These are phyloP conservation scores for Cutaneotrichosporon daszewskae DNA, from an alignment of 1,284 basidiomycete genomes.

Conservation along the genomic window DNA sequence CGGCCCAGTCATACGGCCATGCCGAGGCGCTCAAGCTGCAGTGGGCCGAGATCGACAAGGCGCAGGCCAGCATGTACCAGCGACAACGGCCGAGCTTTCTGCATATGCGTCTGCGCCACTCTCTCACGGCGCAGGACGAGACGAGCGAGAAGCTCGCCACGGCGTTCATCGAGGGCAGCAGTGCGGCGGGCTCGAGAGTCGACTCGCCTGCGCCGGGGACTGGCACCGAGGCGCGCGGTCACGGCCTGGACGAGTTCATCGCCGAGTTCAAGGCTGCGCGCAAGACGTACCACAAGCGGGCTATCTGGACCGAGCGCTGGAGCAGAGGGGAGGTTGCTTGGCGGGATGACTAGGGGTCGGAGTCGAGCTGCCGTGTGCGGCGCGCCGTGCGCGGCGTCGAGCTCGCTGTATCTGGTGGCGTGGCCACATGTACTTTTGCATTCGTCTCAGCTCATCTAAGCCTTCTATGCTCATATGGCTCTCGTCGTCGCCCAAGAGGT, in stretches of 20 bases:
- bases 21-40: constrained; percentile 70
- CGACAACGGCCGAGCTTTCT: constrained; percentile 78
- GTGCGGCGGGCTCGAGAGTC: constrained; percentile 36
- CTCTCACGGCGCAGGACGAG: constrained; percentile 81
- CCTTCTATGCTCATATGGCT: too few species aligned
- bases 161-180: constrained; percentile 63
- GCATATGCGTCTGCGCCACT: constrained; percentile 74
- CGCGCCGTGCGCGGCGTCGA: not conserved
- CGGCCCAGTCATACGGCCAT: constrained; percentile 74
- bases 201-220: constrained; percentile 34
- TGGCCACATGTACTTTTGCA: not conserved
- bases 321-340: constrained; percentile 73
- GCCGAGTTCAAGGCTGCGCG: constrained; percentile 76
- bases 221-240: not conserved
- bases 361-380: not conserved
- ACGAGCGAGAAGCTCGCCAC: constrained; percentile 73
- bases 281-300: constrained; percentile 81
- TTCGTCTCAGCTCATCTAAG: too few species aligned
- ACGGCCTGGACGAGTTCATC: constrained; percentile 70
- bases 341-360: constrained; percentile 55
- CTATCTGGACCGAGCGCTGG: constrained; percentile 83
- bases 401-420: too few species aligned
- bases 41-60: constrained; percentile 77
- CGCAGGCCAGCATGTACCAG: constrained; percentile 81
- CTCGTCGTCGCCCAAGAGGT: too few species aligned